A percentile compares a stretch with the other conserved stretches of the same genome.
These are phyloP conservation scores for Russula earlei DNA, from an alignment of 768 basidiomycete species.

Conservation along the genomic window DNA sequence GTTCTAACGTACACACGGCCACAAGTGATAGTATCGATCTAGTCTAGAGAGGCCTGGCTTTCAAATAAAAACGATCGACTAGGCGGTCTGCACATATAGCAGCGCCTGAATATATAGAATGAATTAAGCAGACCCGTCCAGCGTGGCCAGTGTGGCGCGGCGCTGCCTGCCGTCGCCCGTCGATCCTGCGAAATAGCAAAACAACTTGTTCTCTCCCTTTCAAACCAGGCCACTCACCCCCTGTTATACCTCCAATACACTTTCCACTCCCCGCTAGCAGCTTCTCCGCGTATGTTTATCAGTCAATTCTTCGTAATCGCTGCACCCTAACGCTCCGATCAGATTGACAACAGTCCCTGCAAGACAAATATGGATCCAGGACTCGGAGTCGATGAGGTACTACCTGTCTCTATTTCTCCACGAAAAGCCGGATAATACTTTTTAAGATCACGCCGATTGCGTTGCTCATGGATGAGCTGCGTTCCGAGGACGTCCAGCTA, in stretches of 20 bases:
- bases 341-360: neutral
- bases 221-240: neutral
- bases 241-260: constrained; percentile 4
- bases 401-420: constrained; percentile 6
- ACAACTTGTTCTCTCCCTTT: neutral
- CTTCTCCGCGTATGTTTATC: neutral
- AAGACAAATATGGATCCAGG: constrained; percentile 28
- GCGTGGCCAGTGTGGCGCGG: constrained; percentile 2
- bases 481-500: constrained; percentile 94
- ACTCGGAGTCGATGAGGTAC: constrained; percentile 60
- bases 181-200: constrained; percentile 4
- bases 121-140: no score
- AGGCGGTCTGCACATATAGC: neutral
- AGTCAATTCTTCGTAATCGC: neutral
- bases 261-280: neutral
- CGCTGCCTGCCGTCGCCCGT: neutral
- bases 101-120: neutral
- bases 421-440: neutral
- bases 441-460: constrained; percentile 84
- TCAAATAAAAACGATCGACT: neutral
- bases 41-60: neutral
- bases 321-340: neutral
- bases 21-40: neutral
- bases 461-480: constrained; percentile 95
- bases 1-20: constrained; percentile 1